Evolutionary conservation across 208 protist genomes (phyloP), one percentile per base, ranked within the genome.

Genomic region (Leishmania arabica): DNA sequence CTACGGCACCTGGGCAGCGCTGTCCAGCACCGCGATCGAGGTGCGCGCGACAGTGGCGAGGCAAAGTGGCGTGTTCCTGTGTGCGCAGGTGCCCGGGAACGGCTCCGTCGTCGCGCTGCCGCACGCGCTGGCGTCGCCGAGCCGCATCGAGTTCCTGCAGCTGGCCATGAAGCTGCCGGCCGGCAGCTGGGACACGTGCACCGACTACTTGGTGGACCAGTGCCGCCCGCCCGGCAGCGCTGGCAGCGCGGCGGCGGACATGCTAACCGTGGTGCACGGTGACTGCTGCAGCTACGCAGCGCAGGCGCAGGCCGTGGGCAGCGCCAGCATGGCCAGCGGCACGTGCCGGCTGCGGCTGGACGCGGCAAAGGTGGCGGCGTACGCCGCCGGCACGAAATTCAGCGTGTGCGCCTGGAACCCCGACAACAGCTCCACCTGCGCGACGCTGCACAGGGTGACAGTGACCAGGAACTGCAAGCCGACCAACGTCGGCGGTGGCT

Each of bases 361-460:
- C 64, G 45, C 34, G 13, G 83, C 54, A 19, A 75, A 60, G 34
- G 78, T 88, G 34, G 74, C 75, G 0, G 51, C 73, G 68, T 85
- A 90, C 66, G 70, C 89, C 27, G 31, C 74, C 5, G 64, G 40
- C 45, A 83, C 87, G 17, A 51, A 69, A n/a, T 94, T 86, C 71
- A 86, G 78, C 69, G 70, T 94, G 62, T 94, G 91, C 79, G 85
- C 82, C 71, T 92, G 82, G 87, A 84, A 86, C 81, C 27, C 84
- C 34, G 65, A 24, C 13, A 83, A 94, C 76, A 51, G 66, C 47
- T 79, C 79, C 7, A 82, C 89, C 72, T 92, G 89, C 64, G 82
- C 81, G 42, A 91, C 87, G 56, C 77, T 94, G 69, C 47, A 62
- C 66, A 45, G 27, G 58, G 74, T 91, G 40, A 78, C 78, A 51